phyloP scores from a whole-genome alignment of 2,329 filamentous ascomycete species.

The Cladophialophora yegresii region DNA sequence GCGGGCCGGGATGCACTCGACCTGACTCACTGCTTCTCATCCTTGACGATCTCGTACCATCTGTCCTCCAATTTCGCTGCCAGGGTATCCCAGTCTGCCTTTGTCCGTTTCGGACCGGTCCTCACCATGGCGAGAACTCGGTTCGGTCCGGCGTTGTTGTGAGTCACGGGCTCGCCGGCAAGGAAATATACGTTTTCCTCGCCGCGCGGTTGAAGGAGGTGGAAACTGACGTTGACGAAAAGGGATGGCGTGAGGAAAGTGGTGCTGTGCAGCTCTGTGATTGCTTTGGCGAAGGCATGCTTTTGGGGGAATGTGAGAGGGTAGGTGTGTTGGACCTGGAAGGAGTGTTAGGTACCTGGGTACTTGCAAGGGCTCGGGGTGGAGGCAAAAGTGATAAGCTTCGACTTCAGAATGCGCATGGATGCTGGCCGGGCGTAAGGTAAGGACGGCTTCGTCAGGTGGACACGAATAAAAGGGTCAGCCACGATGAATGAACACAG shows the following conservation, averaged over 20 bases:
- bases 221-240: constrained; percentile 35
- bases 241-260: constrained; percentile 34
- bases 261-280: constrained; percentile 32
- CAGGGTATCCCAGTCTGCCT: constrained; percentile 32
- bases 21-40: neutral
- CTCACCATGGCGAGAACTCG: constrained; percentile 21
- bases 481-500: neutral
- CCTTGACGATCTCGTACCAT: constrained; percentile 32
- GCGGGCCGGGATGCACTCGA: neutral
- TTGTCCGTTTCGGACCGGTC: constrained; percentile 27
- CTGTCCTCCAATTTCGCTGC: constrained; percentile 29
- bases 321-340: constrained; percentile 31
- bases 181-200: constrained; percentile 22
- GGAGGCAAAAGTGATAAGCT: neutral
- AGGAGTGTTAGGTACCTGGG: neutral
- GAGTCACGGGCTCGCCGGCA: constrained; percentile 25
- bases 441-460: neutral
- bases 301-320: constrained; percentile 31
- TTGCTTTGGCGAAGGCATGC: constrained; percentile 28
- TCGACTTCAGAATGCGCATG: neutral
- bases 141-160: constrained; percentile 22
- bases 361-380: neutral
- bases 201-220: constrained; percentile 1
- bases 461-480: neutral
- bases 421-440: neutral